These are phyloP conservation scores for Guyanaporus albipodus DNA, from an alignment of 768 basidiomycete genomes.

Conservation along the genomic window DNA sequence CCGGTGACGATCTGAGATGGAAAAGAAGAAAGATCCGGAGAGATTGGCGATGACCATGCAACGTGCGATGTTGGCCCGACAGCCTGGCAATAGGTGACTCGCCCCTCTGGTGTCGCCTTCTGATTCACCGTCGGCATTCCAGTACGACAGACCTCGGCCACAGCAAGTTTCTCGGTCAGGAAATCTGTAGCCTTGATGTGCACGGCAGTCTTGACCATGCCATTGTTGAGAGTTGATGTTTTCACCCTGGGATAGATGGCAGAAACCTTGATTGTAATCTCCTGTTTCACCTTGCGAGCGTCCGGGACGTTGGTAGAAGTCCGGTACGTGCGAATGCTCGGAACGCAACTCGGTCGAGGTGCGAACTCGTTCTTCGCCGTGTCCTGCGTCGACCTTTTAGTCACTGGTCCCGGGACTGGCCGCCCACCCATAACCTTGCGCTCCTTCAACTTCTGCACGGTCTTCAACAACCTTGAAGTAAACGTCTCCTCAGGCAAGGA, in stretches of 20 bases:
- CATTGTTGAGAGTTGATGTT: neutral
- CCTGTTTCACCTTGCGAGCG: neutral
- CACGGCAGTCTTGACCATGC: neutral
- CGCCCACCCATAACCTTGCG: neutral
- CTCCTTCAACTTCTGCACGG: neutral
- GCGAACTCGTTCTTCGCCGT: neutral
- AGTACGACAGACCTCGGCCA: neutral
- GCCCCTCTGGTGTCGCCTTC: neutral
- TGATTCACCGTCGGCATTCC: neutral
- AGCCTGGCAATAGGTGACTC: neutral
- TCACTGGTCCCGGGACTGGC: neutral
- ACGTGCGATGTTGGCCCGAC: no score
- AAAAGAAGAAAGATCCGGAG: constrained; percentile 1
- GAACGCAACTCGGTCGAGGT: neutral
- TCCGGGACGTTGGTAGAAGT: neutral
- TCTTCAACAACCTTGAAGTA: neutral
- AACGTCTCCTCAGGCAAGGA: neutral
- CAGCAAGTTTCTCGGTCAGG: neutral
- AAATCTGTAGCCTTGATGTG: neutral
- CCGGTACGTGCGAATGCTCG: neutral
- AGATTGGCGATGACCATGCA: neutral
- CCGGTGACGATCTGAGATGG: constrained; percentile 5
- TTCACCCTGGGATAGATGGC: no score
- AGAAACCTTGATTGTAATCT: neutral
- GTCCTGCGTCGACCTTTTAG: neutral